Evolutionary conservation across 306 rosid genomes (phyloP), one percentile per base, ranked within the genome.

Genomic region (Castanospermum australe): DNA sequence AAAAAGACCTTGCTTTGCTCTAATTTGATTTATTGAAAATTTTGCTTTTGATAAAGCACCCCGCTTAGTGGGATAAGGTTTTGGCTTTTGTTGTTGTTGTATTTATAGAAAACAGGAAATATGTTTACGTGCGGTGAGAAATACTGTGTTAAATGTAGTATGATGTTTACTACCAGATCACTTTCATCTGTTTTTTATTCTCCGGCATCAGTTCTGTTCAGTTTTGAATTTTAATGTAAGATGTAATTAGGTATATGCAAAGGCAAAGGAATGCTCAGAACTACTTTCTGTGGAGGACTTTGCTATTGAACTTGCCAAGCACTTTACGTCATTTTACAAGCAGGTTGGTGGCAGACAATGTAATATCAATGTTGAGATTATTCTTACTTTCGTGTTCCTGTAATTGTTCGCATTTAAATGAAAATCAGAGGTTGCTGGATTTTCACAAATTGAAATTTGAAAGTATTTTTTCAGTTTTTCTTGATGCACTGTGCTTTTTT

Each of bases 281-380:
- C 86, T 84, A 64, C 80, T 89, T 69, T 90, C 99, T 17, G 92
- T 72, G 32, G 99, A 95, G 81, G 92, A 88, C 32, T 95, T 92
- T 80, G 95, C 99, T n/a, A 78, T 95, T 87, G 5, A 24, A 35
- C 99, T 95, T 79, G 97, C 97, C 10, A 90, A 85, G 80, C 98
- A 95, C 85, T 95, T 95, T 69, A 88, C 90, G 38, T 91, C 94
- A 73, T 76, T 64, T 80, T 93, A 95, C 87, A 73, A 47, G 55
- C 97, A 86, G 99, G 99, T 91, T 65, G 74, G 75, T 79, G 42
- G 30, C 60, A 0, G 22, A 59, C 47, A 21, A 62, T 80, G 50
- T 62, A 33, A 6, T 73, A 36, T 73, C 13, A 11, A 8, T 67
- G 6, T 62, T 60, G 75, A 67, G 59, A 9, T 78, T 32, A 25